Evolutionary conservation across 2,329 filamentous ascomycete genomes (phyloP).

Genomic region (Teratosphaeriaceae sp.): DNA sequence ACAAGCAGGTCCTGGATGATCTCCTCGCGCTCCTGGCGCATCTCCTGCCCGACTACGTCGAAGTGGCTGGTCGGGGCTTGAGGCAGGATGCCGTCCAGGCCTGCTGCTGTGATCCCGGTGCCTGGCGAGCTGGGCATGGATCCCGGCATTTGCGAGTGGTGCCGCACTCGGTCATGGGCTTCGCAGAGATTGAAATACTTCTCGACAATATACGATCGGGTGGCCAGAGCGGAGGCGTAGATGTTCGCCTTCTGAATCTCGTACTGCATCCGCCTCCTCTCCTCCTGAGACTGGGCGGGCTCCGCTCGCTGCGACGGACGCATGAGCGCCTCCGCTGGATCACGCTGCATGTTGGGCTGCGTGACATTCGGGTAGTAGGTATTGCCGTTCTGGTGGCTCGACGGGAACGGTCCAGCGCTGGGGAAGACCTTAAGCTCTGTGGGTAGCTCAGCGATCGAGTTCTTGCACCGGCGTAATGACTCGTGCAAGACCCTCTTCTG

Average conservation of each 20-base stretch:
- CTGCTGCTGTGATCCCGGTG: conserved; percentile 29
- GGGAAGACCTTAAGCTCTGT: conserved; percentile 57
- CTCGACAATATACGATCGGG: conserved; percentile 77
- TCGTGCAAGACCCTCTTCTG: conserved; percentile 68
- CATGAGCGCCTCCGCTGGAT: conserved; percentile 23
- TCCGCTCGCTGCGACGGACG: conserved; percentile 27
- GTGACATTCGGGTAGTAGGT: conserved; percentile 19
- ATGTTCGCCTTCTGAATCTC: conserved; percentile 93
- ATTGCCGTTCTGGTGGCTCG: conserved; percentile 20
- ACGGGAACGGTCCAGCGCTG: conserved; percentile 30
- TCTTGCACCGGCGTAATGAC: conserved; percentile 63
- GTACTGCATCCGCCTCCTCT: conserved; percentile 55
- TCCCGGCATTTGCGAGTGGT: conserved; percentile 35
- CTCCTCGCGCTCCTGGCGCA: conserved; percentile 70
- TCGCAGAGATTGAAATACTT: conserved; percentile 75
- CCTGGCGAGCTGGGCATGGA: conserved; percentile 30
- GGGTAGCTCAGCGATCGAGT: conserved; percentile 60
- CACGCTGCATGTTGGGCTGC: conserved; percentile 17
- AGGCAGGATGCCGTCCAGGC: conserved; percentile 29
- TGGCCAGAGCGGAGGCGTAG: conserved; percentile 72
- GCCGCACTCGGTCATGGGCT: conserved; percentile 39
- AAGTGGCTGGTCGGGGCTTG: conserved; percentile 25
- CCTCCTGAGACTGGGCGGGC: conserved; percentile 29
- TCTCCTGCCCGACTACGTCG: conserved; percentile 53
- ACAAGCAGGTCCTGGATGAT: conserved; percentile 73